A percentile compares a stretch with the other conserved stretches of the same genome.
Evolutionary conservation across 225 moss, liverwort and hornwort genomes (phyloP).

Genomic region (Polytrichum commune): DNA sequence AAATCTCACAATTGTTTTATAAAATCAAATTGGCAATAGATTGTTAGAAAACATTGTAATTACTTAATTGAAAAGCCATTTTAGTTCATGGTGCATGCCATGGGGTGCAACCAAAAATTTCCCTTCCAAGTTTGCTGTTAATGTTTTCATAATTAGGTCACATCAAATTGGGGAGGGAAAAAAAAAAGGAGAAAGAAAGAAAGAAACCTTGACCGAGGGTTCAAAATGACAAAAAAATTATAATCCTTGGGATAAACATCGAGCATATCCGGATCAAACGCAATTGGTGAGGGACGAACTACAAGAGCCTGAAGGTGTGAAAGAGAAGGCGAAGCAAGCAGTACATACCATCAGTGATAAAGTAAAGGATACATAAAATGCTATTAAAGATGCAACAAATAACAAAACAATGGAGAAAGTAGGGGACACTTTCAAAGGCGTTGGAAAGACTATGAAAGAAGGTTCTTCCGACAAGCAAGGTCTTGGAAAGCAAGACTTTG

Average conservation of each 20-base stretch:
- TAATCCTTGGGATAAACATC: background rate
- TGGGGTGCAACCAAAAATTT: too few species aligned
- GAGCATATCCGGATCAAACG: slow-evolving; percentile 7
- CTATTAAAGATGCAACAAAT: slow-evolving; percentile 22
- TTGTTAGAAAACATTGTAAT: too few species aligned
- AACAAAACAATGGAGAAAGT: slow-evolving; percentile 13
- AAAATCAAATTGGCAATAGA: too few species aligned
- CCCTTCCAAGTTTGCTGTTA: too few species aligned
- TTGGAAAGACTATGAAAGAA: slow-evolving; percentile 22
- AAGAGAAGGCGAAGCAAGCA: slow-evolving; percentile 36
- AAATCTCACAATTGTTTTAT: too few species aligned
- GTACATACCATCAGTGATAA: slow-evolving; percentile 29
- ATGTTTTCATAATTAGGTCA: too few species aligned
- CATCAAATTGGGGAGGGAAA: too few species aligned
- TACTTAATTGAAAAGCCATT: too few species aligned
- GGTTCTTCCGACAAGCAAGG: slow-evolving; percentile 9
- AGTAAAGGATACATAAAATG: slow-evolving; percentile 32
- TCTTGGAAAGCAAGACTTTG: slow-evolving; percentile 32
- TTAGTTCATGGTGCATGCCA: too few species aligned
- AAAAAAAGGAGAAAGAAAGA: too few species aligned
- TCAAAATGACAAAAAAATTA: too few species aligned
- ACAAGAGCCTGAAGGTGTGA: slow-evolving; percentile 42
- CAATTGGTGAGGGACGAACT: slow-evolving; percentile 30
- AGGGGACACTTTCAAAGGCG: slow-evolving; percentile 34
- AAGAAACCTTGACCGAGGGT: too few species aligned